These are phyloP conservation scores for Neospora caninum DNA, from an alignment of 169 alveolate genomes.

Conservation along the genomic window DNA sequence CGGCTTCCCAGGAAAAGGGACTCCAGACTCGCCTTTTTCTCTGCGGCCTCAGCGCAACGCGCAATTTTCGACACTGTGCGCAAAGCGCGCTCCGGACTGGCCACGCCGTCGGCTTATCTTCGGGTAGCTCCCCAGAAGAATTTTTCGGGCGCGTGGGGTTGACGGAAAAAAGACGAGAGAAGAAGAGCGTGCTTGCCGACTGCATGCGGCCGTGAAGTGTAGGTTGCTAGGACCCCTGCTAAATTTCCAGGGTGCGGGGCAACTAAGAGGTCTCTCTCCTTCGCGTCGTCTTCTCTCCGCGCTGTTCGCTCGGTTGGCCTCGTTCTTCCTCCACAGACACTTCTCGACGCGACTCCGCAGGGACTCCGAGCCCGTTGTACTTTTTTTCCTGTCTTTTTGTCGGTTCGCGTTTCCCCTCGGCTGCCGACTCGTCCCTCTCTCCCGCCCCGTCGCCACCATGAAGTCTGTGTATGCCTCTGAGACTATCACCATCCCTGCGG, in stretches of 20 bases:
- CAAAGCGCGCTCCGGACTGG: too few relatives aligned
- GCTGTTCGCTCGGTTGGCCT: neutral
- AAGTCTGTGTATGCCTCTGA: slow-evolving; percentile 45
- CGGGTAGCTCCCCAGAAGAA: too few relatives aligned
- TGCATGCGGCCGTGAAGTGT: neutral
- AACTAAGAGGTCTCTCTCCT: neutral
- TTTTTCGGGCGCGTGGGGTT: too few relatives aligned
- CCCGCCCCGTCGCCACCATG: slow-evolving; percentile 23
- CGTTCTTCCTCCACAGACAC: neutral
- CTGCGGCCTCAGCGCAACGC: too few relatives aligned
- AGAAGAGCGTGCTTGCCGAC: neutral
- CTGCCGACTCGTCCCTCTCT: neutral
- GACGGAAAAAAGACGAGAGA: neutral
- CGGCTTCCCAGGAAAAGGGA: too few relatives aligned
- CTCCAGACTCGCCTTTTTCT: too few relatives aligned
- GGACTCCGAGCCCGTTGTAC: neutral
- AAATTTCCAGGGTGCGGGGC: slow-evolving; percentile 1
- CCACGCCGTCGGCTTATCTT: too few relatives aligned
- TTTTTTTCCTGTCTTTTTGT: neutral
- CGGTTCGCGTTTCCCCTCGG: neutral
- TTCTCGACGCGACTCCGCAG: neutral
- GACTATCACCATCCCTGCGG: slow-evolving; percentile 42
- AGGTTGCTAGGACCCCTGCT: neutral
- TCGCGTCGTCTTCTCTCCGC: neutral
- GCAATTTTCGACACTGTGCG: too few relatives aligned